Evolutionary conservation across 352 stramenopile species (phyloP).

Genomic region (Globisporangium nunn): DNA sequence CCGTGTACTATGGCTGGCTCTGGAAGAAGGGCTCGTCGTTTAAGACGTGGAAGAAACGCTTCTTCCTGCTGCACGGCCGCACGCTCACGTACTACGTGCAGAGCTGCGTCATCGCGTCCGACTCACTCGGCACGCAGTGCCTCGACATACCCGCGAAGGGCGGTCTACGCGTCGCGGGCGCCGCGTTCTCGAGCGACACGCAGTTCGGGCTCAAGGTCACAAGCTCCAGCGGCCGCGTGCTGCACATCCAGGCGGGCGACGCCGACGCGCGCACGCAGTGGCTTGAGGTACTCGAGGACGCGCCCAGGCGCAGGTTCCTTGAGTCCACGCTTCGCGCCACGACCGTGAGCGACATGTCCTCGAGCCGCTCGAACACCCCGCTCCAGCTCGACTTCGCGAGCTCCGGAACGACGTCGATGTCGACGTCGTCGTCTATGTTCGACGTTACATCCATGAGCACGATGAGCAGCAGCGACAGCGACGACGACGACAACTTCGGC

Average conservation of each 20-base stretch:
- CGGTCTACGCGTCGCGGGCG: slow-evolving; percentile 41
- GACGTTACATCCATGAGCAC: slow-evolving; percentile 33
- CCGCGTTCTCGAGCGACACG: slow-evolving; percentile 36
- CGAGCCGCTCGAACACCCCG: background rate
- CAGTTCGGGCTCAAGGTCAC: slow-evolving; percentile 51
- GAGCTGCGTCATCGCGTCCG: slow-evolving; percentile 55
- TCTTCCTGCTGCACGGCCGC: slow-evolving; percentile 60
- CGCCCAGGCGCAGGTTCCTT: slow-evolving; percentile 23
- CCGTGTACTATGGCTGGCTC: slow-evolving; percentile 68
- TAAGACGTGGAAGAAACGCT: slow-evolving; percentile 79
- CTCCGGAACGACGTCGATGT: background rate
- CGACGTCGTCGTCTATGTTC: slow-evolving; percentile 7
- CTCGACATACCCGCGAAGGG: slow-evolving; percentile 51
- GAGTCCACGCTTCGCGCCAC: slow-evolving; percentile 27
- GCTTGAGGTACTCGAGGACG: slow-evolving; percentile 47
- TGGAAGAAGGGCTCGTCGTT: slow-evolving; percentile 71
- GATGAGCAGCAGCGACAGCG: slow-evolving; percentile 35
- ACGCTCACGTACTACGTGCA: slow-evolving; percentile 70
- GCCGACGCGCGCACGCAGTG: slow-evolving; percentile 35
- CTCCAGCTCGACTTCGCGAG: slow-evolving; percentile 4
- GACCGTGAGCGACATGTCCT: slow-evolving; percentile 29
- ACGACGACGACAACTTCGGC: slow-evolving; percentile 11
- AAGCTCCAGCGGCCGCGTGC: slow-evolving; percentile 50
- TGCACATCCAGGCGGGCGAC: slow-evolving; percentile 56
- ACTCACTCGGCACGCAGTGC: slow-evolving; percentile 45